These are phyloP conservation scores for Fusarium sp. DNA, from an alignment of 2,329 filamentous ascomycete species.

Conservation along the genomic window DNA sequence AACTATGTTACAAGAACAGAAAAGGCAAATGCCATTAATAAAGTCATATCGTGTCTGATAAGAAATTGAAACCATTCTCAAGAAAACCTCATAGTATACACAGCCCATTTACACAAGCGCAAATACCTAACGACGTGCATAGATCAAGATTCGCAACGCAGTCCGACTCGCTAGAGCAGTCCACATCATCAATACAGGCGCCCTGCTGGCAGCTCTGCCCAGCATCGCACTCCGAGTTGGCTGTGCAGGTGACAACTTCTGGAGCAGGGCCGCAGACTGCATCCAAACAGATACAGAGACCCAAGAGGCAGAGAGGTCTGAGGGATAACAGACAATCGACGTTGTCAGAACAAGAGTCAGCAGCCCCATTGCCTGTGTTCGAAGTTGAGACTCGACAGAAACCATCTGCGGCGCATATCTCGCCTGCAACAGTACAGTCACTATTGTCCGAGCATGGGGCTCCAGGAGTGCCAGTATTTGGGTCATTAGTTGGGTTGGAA, in stretches of 20 bases:
- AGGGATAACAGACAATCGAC: constrained; percentile 22
- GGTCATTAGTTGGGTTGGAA: not conserved
- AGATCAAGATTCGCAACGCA: not conserved
- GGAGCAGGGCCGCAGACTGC: constrained; percentile 17
- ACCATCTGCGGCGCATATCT: constrained; percentile 17
- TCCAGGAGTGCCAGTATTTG: not conserved
- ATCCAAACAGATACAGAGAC: constrained; percentile 30
- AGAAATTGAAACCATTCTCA: not conserved
- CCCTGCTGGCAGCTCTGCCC: constrained; percentile 16
- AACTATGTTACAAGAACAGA: not conserved
- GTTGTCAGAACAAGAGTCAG: not conserved
- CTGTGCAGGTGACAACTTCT: constrained; percentile 1
- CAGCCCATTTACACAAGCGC: constrained; percentile 10
- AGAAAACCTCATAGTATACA: not conserved
- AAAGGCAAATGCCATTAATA: not conserved
- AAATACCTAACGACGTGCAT: constrained; percentile 3
- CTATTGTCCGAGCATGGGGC: not conserved
- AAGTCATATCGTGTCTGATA: no score
- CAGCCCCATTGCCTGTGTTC: not conserved
- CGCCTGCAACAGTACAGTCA: constrained; percentile 10
- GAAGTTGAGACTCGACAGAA: constrained; percentile 2
- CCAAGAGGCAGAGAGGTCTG: constrained; percentile 20
- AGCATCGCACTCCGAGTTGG: not conserved
- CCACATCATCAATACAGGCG: constrained; percentile 6
- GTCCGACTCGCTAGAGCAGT: not conserved